phyloP scores from a whole-genome alignment of 192 early-diverging fungal species.

The Lobosporangium transversale region DNA sequence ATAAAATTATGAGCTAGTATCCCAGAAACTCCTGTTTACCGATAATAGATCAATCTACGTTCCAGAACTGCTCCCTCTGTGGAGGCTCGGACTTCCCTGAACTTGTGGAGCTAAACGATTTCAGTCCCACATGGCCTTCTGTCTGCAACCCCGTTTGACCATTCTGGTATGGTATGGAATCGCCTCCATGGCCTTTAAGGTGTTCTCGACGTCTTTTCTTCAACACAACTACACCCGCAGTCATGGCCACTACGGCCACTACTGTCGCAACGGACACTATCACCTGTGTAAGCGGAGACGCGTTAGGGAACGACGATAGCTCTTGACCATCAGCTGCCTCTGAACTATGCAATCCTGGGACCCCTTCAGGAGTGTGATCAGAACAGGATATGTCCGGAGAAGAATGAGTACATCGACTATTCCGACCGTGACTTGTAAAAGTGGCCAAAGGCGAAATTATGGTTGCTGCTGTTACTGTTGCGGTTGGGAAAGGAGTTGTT shows the following conservation, averaged over 20 bases:
- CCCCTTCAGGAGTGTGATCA: too few species aligned
- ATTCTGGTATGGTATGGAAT: neutral
- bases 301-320: neutral
- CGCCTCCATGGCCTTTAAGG: neutral
- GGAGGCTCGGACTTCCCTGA: neutral
- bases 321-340: neutral
- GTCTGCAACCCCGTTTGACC: neutral
- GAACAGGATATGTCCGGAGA: too few species aligned
- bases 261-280: neutral
- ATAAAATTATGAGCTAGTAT: too few species aligned
- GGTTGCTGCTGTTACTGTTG: neutral
- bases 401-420: too few species aligned
- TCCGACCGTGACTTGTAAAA: neutral
- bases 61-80: conserved; percentile 37
- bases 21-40: too few species aligned
- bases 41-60: conserved; percentile 6
- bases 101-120: conserved; percentile 7
- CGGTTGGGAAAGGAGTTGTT: neutral
- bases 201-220: neutral
- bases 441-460: neutral
- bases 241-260: neutral
- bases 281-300: neutral
- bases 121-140: conserved; percentile 10
- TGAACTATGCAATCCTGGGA: too few species aligned
- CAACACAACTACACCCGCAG: neutral